phyloP scores from a whole-genome alignment of 1,284 basidiomycete genomes.

The Coniferiporia sulphurascens region DNA sequence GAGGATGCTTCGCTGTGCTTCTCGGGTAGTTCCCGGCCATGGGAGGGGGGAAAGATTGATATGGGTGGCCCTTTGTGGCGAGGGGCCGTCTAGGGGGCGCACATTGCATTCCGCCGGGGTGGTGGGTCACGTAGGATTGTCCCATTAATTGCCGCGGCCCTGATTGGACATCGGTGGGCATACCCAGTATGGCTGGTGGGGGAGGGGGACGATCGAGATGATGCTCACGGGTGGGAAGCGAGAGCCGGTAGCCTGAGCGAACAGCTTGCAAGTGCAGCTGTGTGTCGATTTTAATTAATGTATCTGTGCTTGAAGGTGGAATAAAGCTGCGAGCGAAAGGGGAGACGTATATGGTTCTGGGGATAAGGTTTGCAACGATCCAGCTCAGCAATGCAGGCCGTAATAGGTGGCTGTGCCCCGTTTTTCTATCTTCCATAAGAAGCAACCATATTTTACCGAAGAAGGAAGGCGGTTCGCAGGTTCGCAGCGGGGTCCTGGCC shows the following conservation, averaged over 20 bases:
- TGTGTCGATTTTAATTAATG: no score
- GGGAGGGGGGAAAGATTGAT: not conserved
- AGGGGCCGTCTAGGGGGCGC: not conserved
- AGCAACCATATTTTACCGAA: not conserved
- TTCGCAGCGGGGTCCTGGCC: slow-evolving; percentile 1
- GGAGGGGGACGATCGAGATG: no score
- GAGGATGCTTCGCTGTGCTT: not conserved
- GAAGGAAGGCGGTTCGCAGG: not conserved
- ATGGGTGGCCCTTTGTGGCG: not conserved
- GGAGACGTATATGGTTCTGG: no score
- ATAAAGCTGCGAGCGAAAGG: no score
- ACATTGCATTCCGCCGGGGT: slow-evolving; percentile 1
- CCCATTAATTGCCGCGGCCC: not conserved
- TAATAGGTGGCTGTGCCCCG: not conserved
- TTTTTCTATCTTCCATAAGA: not conserved
- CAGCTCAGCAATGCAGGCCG: no score
- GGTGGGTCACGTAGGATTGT: not conserved
- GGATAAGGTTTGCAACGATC: no score
- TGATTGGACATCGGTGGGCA: not conserved
- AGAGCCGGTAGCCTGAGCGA: no score
- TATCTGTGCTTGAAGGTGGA: no score
- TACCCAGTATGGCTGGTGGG: no score
- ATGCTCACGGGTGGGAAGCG: no score
- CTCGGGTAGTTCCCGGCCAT: not conserved
- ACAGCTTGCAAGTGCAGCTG: no score